Percentiles rank a stretch among this genome's conserved stretches.
These are phyloP conservation scores for Neurospora sp. DNA, from an alignment of 495 filamentous ascomycete genomes.

Conservation along the genomic window DNA sequence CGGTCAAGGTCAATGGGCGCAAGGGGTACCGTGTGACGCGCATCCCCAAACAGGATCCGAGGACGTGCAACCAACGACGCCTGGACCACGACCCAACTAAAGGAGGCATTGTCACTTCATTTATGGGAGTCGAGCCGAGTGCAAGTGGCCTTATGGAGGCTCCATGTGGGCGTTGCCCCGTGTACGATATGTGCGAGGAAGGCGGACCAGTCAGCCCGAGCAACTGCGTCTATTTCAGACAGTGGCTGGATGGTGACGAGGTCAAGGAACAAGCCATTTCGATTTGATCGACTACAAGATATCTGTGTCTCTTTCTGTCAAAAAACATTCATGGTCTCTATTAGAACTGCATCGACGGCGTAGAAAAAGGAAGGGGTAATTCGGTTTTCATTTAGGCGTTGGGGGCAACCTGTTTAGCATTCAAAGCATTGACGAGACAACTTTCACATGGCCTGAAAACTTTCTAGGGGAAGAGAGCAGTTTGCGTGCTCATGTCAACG, in stretches of 20 bases:
- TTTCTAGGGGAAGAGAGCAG: not conserved
- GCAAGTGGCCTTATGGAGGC: conserved; percentile 67
- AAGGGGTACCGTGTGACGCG: conserved; percentile 41
- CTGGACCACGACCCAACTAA: conserved; percentile 27
- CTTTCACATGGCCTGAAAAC: not conserved
- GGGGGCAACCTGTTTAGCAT: not conserved
- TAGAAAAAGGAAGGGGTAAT: not conserved
- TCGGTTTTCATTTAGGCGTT: not conserved
- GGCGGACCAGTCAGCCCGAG: conserved; percentile 80
- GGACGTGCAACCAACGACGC: conserved; percentile 22
- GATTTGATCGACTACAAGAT: not conserved
- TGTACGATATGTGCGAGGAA: conserved; percentile 85
- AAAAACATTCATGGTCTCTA: not conserved
- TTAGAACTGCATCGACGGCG: not conserved
- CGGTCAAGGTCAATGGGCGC: conserved; percentile 32
- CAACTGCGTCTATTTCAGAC: conserved; percentile 81
- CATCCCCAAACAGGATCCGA: conserved; percentile 29
- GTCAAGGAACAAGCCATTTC: not conserved
- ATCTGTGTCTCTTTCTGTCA: not conserved
- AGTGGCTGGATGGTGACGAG: conserved; percentile 51
- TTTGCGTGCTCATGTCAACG: not conserved
- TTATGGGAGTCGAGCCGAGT: conserved; percentile 28
- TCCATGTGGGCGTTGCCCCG: conserved; percentile 86
- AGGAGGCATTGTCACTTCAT: not conserved
- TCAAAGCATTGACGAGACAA: not conserved